These are phyloP conservation scores for Raddia guianensis DNA, from an alignment of 176 grass and related monocot species.

Conservation along the genomic window DNA sequence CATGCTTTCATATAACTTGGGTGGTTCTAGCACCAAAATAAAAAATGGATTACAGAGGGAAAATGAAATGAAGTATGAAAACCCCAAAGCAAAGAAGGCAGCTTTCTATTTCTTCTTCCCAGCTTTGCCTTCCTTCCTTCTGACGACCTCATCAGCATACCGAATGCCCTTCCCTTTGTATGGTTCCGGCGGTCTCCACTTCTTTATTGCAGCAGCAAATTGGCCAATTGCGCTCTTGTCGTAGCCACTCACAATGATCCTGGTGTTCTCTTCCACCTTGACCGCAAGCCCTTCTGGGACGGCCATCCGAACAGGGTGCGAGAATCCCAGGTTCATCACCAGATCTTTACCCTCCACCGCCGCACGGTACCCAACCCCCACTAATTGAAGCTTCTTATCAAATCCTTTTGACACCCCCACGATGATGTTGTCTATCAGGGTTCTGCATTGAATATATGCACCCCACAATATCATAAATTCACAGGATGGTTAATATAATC, in stretches of 20 bases:
- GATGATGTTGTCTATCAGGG: constrained; percentile 86
- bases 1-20: neutral
- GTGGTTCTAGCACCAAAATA: neutral
- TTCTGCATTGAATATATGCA: constrained; percentile 59
- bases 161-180: constrained; percentile 98
- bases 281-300: constrained; percentile 78
- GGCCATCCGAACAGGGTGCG: constrained; percentile 83
- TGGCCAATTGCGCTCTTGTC: constrained; percentile 82
- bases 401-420: constrained; percentile 96
- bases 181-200: constrained; percentile 95
- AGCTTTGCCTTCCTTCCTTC: constrained; percentile 96
- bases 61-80: constrained; percentile 32
- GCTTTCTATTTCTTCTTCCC: constrained; percentile 92
- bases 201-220: constrained; percentile 84
- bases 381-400: constrained; percentile 80
- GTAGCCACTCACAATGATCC: constrained; percentile 75
- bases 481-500: constrained; percentile 21
- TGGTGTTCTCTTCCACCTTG: constrained; percentile 93
- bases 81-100: neutral
- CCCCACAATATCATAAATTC: neutral
- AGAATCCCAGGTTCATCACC: constrained; percentile 89
- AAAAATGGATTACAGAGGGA: constrained; percentile 30
- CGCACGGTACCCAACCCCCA: constrained; percentile 91
- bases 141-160: constrained; percentile 74
- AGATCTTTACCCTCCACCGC: constrained; percentile 83